A percentile compares a stretch with the other conserved stretches of the same genome.
phyloP scores from a whole-genome alignment of 2,329 filamentous ascomycete genomes.

The Apiospora sp. region DNA sequence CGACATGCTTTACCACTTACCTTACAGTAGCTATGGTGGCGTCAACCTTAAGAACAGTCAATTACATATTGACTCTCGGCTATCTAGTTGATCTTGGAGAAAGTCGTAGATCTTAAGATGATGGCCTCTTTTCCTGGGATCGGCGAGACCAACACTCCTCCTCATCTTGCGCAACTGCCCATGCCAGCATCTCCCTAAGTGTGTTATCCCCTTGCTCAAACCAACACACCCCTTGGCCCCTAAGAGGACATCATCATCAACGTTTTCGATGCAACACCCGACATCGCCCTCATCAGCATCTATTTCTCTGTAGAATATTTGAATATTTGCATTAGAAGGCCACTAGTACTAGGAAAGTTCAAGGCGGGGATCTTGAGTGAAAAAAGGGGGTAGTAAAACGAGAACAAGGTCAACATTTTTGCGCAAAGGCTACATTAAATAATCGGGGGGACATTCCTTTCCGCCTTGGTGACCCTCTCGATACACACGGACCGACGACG shows the following conservation, averaged over 20 bases:
- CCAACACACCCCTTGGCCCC: not conserved
- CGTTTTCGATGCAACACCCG: not conserved
- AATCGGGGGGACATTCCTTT: constrained; percentile 30
- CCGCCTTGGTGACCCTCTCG: constrained; percentile 29
- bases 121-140: not conserved
- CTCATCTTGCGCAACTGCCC: not conserved
- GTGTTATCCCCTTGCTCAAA: not conserved
- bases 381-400: constrained; percentile 38
- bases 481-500: not conserved
- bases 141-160: not conserved
- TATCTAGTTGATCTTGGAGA: not conserved
- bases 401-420: constrained; percentile 38
- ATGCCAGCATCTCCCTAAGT: not conserved
- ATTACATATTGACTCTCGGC: not conserved
- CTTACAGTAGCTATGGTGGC: not conserved
- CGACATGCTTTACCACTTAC: not conserved
- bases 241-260: not conserved
- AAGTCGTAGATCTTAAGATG: not conserved
- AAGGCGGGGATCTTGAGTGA: constrained; percentile 43
- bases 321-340: constrained; percentile 71
- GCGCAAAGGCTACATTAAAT: constrained; percentile 38
- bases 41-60: not conserved
- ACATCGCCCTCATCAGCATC: not conserved
- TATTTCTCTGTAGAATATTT: constrained; percentile 44
- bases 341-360: constrained; percentile 62